phyloP scores from a whole-genome alignment of 2,329 filamentous ascomycete genomes.

The Colletotrichum camelliae region DNA sequence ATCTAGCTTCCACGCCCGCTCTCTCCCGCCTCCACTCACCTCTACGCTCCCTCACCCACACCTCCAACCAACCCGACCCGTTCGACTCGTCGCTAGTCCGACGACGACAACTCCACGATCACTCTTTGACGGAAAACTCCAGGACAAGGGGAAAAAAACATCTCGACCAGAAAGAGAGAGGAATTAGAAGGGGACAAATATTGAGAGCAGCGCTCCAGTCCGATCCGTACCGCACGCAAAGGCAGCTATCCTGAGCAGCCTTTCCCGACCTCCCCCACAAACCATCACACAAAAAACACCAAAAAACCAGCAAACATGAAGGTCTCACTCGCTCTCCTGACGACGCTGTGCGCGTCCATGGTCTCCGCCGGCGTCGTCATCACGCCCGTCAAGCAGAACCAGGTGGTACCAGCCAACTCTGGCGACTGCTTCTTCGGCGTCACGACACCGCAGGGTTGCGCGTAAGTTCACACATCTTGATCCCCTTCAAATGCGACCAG shows the following conservation, averaged over 20 bases:
- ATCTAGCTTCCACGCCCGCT: rapidly evolving
- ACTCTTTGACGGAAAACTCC: neutral
- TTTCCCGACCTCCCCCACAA: neutral
- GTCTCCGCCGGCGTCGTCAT: conserved; percentile 60
- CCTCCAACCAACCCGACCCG: neutral
- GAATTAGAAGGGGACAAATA: neutral
- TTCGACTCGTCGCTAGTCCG: conserved; percentile 7
- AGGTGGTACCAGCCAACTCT: conserved; percentile 48
- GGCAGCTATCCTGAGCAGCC: conserved; percentile 13
- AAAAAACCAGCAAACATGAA: conserved; percentile 42
- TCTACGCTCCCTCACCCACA: neutral
- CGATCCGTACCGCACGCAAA: neutral
- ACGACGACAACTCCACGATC: neutral
- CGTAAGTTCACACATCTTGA: conserved; percentile 49
- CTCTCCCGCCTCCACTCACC: neutral
- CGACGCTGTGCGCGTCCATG: conserved; percentile 50
- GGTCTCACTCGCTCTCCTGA: conserved; percentile 38
- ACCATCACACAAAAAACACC: neutral
- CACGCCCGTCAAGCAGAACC: conserved; percentile 55
- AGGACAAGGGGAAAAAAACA: neutral
- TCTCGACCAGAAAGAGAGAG: conserved; percentile 8
- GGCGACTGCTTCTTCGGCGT: conserved; percentile 64
- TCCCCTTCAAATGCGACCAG: no score
- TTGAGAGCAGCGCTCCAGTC: neutral
- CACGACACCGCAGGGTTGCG: conserved; percentile 62